Base-by-base conservation (phyloP, 208 protist species). In the Acanthamoeba healyi region DNA sequence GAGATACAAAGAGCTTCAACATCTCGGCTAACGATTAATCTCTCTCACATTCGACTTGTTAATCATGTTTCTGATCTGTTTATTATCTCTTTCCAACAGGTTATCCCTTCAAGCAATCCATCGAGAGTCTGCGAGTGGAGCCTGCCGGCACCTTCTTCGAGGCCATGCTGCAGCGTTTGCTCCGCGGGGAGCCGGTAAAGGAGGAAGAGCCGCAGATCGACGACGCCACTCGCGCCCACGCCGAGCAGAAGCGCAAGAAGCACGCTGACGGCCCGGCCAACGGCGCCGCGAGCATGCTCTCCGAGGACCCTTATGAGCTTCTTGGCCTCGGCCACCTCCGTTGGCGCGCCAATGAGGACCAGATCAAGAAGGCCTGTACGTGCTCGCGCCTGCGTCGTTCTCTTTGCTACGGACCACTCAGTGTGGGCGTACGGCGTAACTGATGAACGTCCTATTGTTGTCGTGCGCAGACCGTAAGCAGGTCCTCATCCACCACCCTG, bases 401-500 rank as follows among this genome's bases (percentile, higher is more conserved):
- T 81, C 42, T 81, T 44, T 5, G 67, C 36, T 77, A 10, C 15
- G 63, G 10, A 1, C 7, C 61, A 10, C 14, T 22, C 49, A 56
- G 12, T 22, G 49, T 12, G 4, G 49, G 12, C 49, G 22, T 15
- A 49, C 10, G 14, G 46, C 17, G 46, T 1, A 9, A 51, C 46
- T 51, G 46, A 51, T 51, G 46, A 0, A 10, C 0, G 36, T 61
- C 19, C 0, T 5, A 54, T 90, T 63, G 24, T 65, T 36, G 26
- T 36, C 12, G 19, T 40, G 32, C 15, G 42, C 34, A 94, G 51
- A 99, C 97, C 98, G 98, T 26, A 96, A 97, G 56, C 96, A 97
- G 61, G 98, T 98, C 93, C 96, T 99, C 1, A 98, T 99, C 77
- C 99, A 98, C 14, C 99, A 99, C 95, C 99, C 99, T 6, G 99